These are phyloP conservation scores for Magnusiomyces tetraspermus DNA, from an alignment of 1,139 yeast genomes.

Conservation along the genomic window DNA sequence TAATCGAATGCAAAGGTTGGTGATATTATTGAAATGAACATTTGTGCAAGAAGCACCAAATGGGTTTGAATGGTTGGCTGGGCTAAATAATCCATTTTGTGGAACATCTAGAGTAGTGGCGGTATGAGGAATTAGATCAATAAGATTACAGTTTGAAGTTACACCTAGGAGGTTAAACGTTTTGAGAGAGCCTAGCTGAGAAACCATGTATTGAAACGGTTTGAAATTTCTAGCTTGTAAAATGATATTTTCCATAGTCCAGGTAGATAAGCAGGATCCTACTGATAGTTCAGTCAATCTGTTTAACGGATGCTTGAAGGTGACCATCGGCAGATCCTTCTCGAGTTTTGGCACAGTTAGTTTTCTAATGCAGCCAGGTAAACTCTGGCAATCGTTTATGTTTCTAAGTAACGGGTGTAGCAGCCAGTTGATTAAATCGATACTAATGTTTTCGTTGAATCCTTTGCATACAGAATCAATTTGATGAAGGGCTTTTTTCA, in stretches of 20 bases:
- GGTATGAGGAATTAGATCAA: neutral
- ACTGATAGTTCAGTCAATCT: neutral
- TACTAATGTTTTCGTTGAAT: neutral
- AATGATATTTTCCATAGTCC: neutral
- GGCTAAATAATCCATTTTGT: neutral
- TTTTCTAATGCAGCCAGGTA: neutral
- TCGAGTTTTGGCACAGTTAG: neutral
- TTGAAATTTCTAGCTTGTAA: neutral
- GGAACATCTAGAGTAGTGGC: neutral
- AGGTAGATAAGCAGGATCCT: neutral
- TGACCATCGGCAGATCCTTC: neutral
- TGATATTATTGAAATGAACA: neutral
- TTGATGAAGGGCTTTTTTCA: neutral
- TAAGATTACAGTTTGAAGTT: neutral
- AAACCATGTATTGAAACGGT: neutral
- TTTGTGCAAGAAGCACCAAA: neutral
- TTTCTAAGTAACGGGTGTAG: neutral
- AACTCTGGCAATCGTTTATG: neutral
- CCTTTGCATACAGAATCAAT: neutral
- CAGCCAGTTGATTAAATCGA: neutral
- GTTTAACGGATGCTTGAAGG: neutral
- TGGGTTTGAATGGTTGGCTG: neutral
- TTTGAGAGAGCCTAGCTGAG: neutral
- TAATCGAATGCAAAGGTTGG: neutral
- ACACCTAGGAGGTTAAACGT: neutral